Percentiles rank a stretch among this genome's conserved stretches.
Evolutionary conservation across 169 alveolate genomes (phyloP).

Genomic region (Plasmodium gallinaceum): DNA sequence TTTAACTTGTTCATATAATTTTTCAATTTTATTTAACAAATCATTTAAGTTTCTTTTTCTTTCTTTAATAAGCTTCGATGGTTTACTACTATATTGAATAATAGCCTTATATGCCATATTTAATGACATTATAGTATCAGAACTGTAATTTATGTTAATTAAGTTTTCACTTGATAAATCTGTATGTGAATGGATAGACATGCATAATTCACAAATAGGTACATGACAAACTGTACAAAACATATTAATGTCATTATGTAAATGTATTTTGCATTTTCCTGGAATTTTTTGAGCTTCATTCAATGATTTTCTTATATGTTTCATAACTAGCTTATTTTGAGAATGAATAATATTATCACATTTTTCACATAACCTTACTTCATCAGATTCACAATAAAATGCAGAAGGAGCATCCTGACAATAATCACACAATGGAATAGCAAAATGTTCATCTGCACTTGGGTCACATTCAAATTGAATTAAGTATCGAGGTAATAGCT

Average conservation of each 20-base stretch:
- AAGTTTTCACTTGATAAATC: constrained; percentile 49
- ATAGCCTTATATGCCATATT: constrained; percentile 83
- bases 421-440: constrained; percentile 93
- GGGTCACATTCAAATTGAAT: constrained; percentile 92
- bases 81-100: constrained; percentile 76
- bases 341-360: constrained; percentile 91
- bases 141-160: constrained; percentile 13
- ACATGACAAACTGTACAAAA: constrained; percentile 87
- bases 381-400: constrained; percentile 92
- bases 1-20: constrained; percentile 80
- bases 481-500: constrained; percentile 89
- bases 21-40: constrained; percentile 73
- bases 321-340: constrained; percentile 90
- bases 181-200: constrained; percentile 82
- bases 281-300: constrained; percentile 84
- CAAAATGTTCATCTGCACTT: constrained; percentile 87
- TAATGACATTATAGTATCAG: constrained; percentile 79
- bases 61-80: constrained; percentile 76
- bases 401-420: constrained; percentile 92
- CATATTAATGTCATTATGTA: constrained; percentile 76
- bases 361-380: constrained; percentile 89
- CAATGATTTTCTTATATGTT: constrained; percentile 91
- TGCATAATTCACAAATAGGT: constrained; percentile 87
- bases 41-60: constrained; percentile 78
- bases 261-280: constrained; percentile 79